These are phyloP conservation scores for Euphorbia schlechtendalii DNA, from an alignment of 441 rosid genomes.

Conservation along the genomic window DNA sequence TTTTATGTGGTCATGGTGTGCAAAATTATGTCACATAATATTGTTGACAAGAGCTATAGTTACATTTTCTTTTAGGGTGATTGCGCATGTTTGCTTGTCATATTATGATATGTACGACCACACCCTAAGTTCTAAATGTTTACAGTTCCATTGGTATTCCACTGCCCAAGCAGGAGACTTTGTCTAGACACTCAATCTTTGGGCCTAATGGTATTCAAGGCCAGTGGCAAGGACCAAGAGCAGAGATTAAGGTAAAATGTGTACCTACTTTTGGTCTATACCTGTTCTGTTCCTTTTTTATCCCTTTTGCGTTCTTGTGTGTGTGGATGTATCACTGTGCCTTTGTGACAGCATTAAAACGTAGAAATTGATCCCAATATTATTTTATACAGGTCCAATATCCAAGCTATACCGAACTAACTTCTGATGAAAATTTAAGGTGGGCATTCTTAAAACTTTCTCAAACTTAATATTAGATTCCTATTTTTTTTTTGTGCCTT, in stretches of 20 bases:
- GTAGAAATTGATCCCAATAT: slow-evolving; percentile 14
- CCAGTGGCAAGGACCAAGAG: slow-evolving; percentile 77
- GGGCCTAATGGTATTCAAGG: slow-evolving; percentile 88
- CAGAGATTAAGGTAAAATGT: slow-evolving; percentile 66
- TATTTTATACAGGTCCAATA: slow-evolving; percentile 65
- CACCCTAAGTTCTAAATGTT: slow-evolving; percentile 14
- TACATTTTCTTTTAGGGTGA: background rate
- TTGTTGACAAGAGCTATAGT: background rate
- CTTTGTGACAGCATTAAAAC: slow-evolving; percentile 13
- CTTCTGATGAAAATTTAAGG: slow-evolving; percentile 45
- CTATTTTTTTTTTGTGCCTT: background rate
- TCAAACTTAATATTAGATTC: background rate
- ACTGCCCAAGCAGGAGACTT: slow-evolving; percentile 76
- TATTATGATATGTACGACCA: slow-evolving; percentile 3
- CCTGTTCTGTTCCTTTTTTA: background rate
- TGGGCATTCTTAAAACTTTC: slow-evolving; percentile 8
- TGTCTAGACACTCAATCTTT: slow-evolving; percentile 86
- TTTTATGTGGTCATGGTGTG: background rate
- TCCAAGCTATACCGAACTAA: slow-evolving; percentile 61
- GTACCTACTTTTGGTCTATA: too few species aligned
- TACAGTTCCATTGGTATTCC: slow-evolving; percentile 70
- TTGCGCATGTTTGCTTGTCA: background rate
- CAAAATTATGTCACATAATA: background rate
- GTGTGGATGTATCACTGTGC: too few species aligned
- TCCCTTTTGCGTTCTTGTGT: too few species aligned